Evolutionary conservation across 106 monocot species (phyloP).

Genomic region (Acorus gramineus): DNA sequence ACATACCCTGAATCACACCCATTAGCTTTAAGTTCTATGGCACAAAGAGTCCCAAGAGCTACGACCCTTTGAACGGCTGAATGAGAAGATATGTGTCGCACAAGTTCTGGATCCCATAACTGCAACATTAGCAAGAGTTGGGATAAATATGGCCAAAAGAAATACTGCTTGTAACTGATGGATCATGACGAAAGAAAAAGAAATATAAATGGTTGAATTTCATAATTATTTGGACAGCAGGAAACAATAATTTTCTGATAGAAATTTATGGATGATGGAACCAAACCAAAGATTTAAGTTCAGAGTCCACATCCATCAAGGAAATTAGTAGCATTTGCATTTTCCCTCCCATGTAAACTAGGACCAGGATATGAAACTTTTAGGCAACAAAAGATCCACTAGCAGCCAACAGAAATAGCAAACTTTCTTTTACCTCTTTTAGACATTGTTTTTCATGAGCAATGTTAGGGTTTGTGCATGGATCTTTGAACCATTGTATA

Average conservation of each 20-base stretch:
- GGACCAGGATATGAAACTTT: too few species aligned
- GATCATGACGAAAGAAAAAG: too few species aligned
- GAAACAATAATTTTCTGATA: too few species aligned
- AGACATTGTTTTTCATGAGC: conserved; percentile 33
- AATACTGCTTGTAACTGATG: neutral
- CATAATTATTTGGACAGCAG: too few species aligned
- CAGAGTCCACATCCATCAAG: neutral
- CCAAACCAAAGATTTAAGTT: neutral
- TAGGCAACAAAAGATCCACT: too few species aligned
- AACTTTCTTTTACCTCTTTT: conserved; percentile 47
- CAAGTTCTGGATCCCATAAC: conserved; percentile 71
- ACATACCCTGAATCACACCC: conserved; percentile 70
- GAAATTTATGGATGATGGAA: too few species aligned
- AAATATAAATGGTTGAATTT: too few species aligned
- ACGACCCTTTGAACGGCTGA: conserved; percentile 57
- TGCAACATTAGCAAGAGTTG: conserved; percentile 16
- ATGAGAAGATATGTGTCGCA: conserved; percentile 52
- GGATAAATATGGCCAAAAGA: neutral
- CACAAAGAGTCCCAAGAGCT: conserved; percentile 73
- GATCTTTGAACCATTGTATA: conserved; percentile 81
- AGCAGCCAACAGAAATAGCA: neutral
- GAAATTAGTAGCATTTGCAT: too few species aligned
- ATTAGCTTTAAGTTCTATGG: conserved; percentile 63
- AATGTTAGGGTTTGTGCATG: conserved; percentile 50
- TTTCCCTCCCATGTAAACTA: too few species aligned